These are phyloP conservation scores for Fusarium bactridioides DNA, from an alignment of 2,329 filamentous ascomycete genomes.

Conservation along the genomic window DNA sequence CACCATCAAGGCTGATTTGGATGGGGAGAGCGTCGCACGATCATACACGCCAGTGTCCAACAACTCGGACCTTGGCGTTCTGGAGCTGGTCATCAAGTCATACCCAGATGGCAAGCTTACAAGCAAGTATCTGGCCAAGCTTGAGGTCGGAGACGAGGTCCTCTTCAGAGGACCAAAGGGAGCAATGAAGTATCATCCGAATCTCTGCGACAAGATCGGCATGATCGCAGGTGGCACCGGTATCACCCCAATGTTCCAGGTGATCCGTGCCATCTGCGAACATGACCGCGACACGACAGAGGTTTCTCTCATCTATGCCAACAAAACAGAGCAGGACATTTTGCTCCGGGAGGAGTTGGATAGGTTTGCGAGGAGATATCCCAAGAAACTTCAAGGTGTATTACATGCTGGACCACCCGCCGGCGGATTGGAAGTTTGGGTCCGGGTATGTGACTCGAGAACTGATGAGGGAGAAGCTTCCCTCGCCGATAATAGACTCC, in stretches of 20 bases:
- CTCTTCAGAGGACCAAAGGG: slow-evolving; percentile 65
- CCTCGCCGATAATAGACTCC: slow-evolving; percentile 52
- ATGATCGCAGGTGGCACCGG: slow-evolving; percentile 61
- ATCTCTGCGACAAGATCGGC: slow-evolving; percentile 55
- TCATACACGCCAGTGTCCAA: slow-evolving; percentile 65
- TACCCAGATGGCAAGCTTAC: slow-evolving; percentile 61
- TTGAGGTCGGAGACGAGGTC: slow-evolving; percentile 58
- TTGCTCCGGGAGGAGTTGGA: slow-evolving; percentile 65
- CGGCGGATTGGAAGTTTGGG: slow-evolving; percentile 56
- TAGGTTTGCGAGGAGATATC: slow-evolving; percentile 57
- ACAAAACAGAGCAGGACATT: slow-evolving; percentile 66
- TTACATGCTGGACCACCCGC: slow-evolving; percentile 61
- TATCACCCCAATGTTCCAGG: slow-evolving; percentile 53
- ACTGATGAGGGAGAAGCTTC: slow-evolving; percentile 59
- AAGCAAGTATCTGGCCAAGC: slow-evolving; percentile 54
- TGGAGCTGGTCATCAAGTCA: slow-evolving; percentile 60
- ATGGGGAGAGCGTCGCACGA: slow-evolving; percentile 55
- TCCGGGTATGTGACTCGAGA: slow-evolving; percentile 60
- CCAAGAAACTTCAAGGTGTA: slow-evolving; percentile 63
- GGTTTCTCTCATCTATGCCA: slow-evolving; percentile 66
- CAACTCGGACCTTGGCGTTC: slow-evolving; percentile 56
- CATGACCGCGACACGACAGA: slow-evolving; percentile 64
- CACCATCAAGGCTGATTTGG: slow-evolving; percentile 56
- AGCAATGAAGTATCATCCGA: slow-evolving; percentile 59
- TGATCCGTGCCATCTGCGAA: slow-evolving; percentile 70